A percentile compares a stretch with the other conserved stretches of the same genome.
Conservation (phyloP, 2,329 filamentous ascomycete genomes). For the Neonectria punicea region DNA sequence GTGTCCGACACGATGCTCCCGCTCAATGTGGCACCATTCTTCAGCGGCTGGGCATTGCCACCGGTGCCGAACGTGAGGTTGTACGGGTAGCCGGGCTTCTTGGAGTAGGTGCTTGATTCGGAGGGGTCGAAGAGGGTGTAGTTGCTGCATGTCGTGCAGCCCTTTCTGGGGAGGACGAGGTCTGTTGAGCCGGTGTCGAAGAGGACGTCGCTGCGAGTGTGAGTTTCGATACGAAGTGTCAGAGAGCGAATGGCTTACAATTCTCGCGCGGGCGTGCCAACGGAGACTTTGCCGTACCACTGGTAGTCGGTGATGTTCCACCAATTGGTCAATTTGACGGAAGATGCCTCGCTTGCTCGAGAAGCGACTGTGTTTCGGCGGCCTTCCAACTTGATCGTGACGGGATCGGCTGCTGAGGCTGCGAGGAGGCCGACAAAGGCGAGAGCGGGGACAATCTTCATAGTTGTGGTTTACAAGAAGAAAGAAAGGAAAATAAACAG, state of each 20-base stretch:
- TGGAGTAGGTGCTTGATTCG: slow-evolving; percentile 44
- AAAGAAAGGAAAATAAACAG: no score
- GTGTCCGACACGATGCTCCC: slow-evolving; percentile 45
- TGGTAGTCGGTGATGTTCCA: slow-evolving; percentile 27
- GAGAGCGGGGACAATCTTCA: slow-evolving; percentile 13
- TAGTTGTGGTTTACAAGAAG: background rate
- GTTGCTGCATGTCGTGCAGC: slow-evolving; percentile 44
- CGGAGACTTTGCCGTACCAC: slow-evolving; percentile 33
- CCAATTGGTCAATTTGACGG: slow-evolving; percentile 29
- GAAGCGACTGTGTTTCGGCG: background rate
- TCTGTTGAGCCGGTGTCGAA: slow-evolving; percentile 46
- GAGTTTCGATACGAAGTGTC: background rate
- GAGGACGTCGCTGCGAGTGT: slow-evolving; percentile 43
- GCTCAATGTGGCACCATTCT: slow-evolving; percentile 33
- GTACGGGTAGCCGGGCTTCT: slow-evolving; percentile 29
- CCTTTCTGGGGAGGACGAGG: slow-evolving; percentile 43
- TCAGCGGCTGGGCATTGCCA: slow-evolving; percentile 43
- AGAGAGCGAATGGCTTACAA: slow-evolving; percentile 38
- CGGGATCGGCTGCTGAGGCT: slow-evolving; percentile 6
- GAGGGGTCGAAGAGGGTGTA: slow-evolving; percentile 41
- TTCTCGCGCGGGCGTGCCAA: slow-evolving; percentile 39
- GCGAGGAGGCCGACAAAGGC: slow-evolving; percentile 12
- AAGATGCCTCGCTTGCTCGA: slow-evolving; percentile 1
- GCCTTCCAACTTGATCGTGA: slow-evolving; percentile 18
- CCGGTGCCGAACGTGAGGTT: slow-evolving; percentile 41